Percentiles rank a stretch among this genome's conserved stretches.
phyloP scores from a whole-genome alignment of 2,329 filamentous ascomycete species.

The Calonectria naviculata region DNA sequence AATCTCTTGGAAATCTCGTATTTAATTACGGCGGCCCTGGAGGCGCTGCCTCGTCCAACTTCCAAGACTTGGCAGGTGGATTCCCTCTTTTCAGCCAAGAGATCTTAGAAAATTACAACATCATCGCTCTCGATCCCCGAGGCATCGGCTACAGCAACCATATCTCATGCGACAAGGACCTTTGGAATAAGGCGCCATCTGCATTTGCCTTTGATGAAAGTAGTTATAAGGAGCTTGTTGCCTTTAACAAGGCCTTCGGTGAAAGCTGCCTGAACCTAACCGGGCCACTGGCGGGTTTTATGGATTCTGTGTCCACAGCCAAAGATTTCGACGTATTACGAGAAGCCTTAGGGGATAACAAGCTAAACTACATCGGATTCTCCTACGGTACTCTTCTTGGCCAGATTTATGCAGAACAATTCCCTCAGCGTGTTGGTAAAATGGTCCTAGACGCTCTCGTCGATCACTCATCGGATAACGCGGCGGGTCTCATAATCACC shows the following conservation, averaged over 20 bases:
- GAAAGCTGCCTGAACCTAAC: conserved; percentile 36
- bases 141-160: conserved; percentile 53
- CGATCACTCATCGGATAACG: conserved; percentile 35
- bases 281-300: conserved; percentile 32
- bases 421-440: conserved; percentile 36
- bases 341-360: conserved; percentile 30
- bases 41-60: conserved; percentile 17
- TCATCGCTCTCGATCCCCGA: conserved; percentile 56
- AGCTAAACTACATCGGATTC: conserved; percentile 47
- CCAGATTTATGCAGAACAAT: conserved; percentile 44
- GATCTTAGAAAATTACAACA: conserved; percentile 46
- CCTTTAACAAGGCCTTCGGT: conserved; percentile 25
- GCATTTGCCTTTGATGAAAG: conserved; percentile 14
- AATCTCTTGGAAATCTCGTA: conserved; percentile 22
- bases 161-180: conserved; percentile 50
- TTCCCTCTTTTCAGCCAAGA: conserved; percentile 24
- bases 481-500: conserved; percentile 22
- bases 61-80: background rate
- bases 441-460: conserved; percentile 42
- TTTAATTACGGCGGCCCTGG: conserved; percentile 38
- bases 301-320: conserved; percentile 34
- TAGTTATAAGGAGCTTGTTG: conserved; percentile 19
- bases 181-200: conserved; percentile 29
- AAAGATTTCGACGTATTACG: conserved; percentile 38
- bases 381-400: conserved; percentile 52